Evolutionary conservation across 2,329 filamentous ascomycete species (phyloP), one percentile per base, ranked within the genome.

Genomic region (Epichloe typhina): DNA sequence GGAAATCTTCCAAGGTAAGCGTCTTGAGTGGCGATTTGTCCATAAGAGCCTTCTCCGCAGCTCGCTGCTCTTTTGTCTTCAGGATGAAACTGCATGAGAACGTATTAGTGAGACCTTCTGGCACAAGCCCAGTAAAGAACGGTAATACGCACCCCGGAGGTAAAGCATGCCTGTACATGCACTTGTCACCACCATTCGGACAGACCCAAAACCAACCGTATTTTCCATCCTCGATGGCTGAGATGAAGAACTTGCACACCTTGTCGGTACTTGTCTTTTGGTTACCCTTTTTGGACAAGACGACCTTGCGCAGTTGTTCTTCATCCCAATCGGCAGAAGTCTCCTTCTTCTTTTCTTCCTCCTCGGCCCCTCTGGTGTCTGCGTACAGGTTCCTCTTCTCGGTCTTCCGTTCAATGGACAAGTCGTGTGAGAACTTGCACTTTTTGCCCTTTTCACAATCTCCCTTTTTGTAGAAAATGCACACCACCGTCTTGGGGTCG

Each of bases 161-260:
- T 61, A 98, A 76, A 62, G 86, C 89, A 69, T 98, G 93, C 71
- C 86, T 90, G 67, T 98, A 98, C 84, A 93, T 97, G 85, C 93
- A 98, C 70, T 95, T 88, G 65, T 98, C 86, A 56, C 87, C 91
- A 57, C 89, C 90, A 63, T 97, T 97, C 45, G 93, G 93, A 77
- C 93, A 98, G 53, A 82, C 77, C 93, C 93, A 98, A 72, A 98
- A 97, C 93, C 93, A 98, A 55, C 93, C 93, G 62, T 98, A 98
- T 70, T 97, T 98, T 62, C 89, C 87, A 64, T 98, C 93, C 71
- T 98, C 93, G 55, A 98, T 93, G 26, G 93, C 93, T 59, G 90
- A 84, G 65, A 97, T 93, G 67, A 98, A 98, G 75, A 74, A 95
- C 71, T 97, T 98, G 87, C 93, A 98, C 58, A 98, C 93, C 72